Conservation (phyloP, 225 moss, liverwort and hornwort species). For the Climacium dendroides region DNA sequence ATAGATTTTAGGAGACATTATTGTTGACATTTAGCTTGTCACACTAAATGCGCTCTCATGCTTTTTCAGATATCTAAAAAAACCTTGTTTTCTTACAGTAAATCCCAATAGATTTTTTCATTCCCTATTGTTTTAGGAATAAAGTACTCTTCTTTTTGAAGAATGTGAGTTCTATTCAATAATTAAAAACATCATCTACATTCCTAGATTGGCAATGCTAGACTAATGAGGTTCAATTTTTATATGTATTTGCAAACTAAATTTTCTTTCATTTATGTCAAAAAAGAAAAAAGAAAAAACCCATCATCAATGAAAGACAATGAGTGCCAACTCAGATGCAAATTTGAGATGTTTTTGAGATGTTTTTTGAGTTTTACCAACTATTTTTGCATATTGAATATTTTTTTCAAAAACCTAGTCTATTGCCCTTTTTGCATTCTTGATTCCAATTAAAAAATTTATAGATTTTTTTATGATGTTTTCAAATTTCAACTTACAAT, state of each 20-base stretch:
- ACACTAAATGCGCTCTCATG: no score
- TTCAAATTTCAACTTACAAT: no score
- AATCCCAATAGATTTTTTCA: background rate
- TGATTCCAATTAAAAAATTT: no score
- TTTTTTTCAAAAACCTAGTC: rapidly evolving
- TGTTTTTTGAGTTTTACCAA: background rate
- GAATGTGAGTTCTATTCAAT: background rate
- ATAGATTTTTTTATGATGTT: background rate
- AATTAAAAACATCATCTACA: background rate
- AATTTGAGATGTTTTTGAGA: background rate
- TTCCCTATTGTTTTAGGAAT: background rate
- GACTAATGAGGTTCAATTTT: background rate
- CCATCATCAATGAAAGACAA: background rate
- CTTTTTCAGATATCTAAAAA: no score
- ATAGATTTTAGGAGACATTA: no score
- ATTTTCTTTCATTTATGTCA: background rate
- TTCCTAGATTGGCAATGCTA: rapidly evolving
- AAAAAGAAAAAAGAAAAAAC: background rate
- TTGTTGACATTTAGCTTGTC: no score
- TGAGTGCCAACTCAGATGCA: background rate
- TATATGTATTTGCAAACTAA: background rate
- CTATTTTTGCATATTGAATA: background rate
- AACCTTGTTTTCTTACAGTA: no score
- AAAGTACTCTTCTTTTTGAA: background rate
- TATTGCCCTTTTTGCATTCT: background rate